These are phyloP conservation scores for Lathyrus aphaca DNA, from an alignment of 306 rosid genomes.

Conservation along the genomic window DNA sequence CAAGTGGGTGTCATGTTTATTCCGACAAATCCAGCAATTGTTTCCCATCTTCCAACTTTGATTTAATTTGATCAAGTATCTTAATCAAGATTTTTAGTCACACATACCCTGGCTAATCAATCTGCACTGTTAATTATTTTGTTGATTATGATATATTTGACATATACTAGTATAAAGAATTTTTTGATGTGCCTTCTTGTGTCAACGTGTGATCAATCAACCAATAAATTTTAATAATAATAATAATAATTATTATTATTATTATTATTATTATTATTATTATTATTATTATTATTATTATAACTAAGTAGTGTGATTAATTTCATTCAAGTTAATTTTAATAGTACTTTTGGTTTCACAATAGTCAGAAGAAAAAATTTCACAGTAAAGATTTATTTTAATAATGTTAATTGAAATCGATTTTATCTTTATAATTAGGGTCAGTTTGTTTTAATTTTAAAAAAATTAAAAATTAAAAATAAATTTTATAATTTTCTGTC, in stretches of 20 bases:
- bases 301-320: neutral
- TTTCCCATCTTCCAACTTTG: conserved; percentile 85
- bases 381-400: neutral
- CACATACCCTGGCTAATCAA: conserved; percentile 50
- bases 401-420: no score
- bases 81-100: conserved; percentile 47
- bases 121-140: conserved; percentile 21
- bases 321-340: neutral
- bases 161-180: neutral
- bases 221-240: conserved; percentile 33
- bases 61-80: conserved; percentile 40
- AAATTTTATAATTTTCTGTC: no score
- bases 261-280: no score
- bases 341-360: no score
- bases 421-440: no score
- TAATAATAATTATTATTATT: no score
- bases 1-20: conserved; percentile 78
- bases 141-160: conserved; percentile 35
- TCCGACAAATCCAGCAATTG: conserved; percentile 72
- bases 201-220: conserved; percentile 30
- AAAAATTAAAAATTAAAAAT: no score
- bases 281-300: no score
- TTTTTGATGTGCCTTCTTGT: conserved; percentile 29
- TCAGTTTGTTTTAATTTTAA: no score
- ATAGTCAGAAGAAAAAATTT: no score